phyloP scores from a whole-genome alignment of 75 land plant species.

The Cunninghamia lanceolata region DNA sequence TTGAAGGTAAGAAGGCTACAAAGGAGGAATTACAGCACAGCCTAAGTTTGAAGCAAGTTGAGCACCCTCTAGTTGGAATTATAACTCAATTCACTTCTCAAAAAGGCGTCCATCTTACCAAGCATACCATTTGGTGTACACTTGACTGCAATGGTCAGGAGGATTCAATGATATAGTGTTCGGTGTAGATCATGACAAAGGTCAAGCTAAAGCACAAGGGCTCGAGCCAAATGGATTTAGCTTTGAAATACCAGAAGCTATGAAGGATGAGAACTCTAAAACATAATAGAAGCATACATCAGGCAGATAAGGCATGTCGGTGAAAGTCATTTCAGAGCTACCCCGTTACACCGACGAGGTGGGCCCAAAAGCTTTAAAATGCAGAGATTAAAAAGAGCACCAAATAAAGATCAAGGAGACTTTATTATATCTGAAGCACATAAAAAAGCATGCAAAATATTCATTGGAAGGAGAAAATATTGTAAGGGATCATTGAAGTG shows the following conservation, averaged over 20 bases:
- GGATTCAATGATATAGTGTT: slow-evolving; percentile 92
- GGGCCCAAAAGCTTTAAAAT: no score
- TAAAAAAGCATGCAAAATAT: no score
- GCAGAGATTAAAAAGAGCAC: no score
- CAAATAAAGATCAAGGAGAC: no score
- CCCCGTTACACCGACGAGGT: no score
- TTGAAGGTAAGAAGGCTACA: slow-evolving; percentile 86
- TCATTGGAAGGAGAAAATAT: no score
- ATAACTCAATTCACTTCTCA: slow-evolving; percentile 81
- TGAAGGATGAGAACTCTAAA: no score
- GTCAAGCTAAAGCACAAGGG: slow-evolving; percentile 61
- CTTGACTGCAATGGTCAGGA: slow-evolving; percentile 88
- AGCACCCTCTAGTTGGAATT: slow-evolving; percentile 76
- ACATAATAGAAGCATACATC: no score
- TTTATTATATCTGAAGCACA: no score
- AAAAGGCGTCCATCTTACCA: slow-evolving; percentile 90
- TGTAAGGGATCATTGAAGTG: no score
- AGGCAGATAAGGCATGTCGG: no score
- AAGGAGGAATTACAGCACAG: slow-evolving; percentile 72
- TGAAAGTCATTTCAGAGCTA: no score
- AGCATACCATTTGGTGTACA: slow-evolving; percentile 83
- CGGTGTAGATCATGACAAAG: slow-evolving; percentile 87
- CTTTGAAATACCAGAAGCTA: slow-evolving; percentile 85
- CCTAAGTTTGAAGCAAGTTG: slow-evolving; percentile 59
- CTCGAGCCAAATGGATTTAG: slow-evolving; percentile 87